Percentiles rank a stretch among this genome's conserved stretches.
Evolutionary conservation across 2,329 filamentous ascomycete species (phyloP).

Genomic region (Alternaria sp.): DNA sequence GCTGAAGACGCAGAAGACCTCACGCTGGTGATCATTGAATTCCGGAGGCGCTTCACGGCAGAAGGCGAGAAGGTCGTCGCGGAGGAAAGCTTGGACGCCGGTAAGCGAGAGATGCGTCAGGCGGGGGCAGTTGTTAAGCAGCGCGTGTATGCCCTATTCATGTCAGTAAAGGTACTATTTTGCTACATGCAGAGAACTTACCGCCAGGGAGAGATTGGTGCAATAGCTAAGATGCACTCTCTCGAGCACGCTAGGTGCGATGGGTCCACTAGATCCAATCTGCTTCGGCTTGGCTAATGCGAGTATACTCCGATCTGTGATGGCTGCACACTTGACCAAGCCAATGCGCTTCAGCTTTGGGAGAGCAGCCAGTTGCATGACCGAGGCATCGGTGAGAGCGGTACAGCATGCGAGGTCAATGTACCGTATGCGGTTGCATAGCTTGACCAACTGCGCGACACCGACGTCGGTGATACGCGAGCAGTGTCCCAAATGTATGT

Average conservation of each 20-base stretch:
- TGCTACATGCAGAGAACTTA: slow-evolving; percentile 56
- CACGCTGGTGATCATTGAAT: slow-evolving; percentile 93
- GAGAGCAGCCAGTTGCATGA: slow-evolving; percentile 82
- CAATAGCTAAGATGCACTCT: slow-evolving; percentile 97
- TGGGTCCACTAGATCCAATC: slow-evolving; percentile 62
- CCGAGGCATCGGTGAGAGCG: slow-evolving; percentile 85
- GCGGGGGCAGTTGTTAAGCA: slow-evolving; percentile 90
- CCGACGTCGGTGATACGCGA: slow-evolving; percentile 88
- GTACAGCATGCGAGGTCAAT: slow-evolving; percentile 97
- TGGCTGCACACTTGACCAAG: slow-evolving; percentile 89
- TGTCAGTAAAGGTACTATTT: slow-evolving; percentile 14
- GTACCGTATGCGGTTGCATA: slow-evolving; percentile 93
- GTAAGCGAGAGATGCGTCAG: slow-evolving; percentile 95
- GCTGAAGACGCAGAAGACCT: slow-evolving; percentile 97
- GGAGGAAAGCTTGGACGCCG: slow-evolving; percentile 88
- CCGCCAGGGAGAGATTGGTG: slow-evolving; percentile 80
- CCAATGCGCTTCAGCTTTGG: slow-evolving; percentile 96
- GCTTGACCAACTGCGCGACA: slow-evolving; percentile 82
- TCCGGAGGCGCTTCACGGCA: slow-evolving; percentile 90
- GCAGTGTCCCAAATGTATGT: slow-evolving; percentile 95
- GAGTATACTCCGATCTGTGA: slow-evolving; percentile 89
- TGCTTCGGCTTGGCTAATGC: slow-evolving; percentile 77
- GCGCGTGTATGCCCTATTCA: slow-evolving; percentile 80
- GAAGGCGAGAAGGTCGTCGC: slow-evolving; percentile 82
- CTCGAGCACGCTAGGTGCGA: slow-evolving; percentile 76